Evolutionary conservation across 176 grass and related monocot genomes (phyloP), one percentile per base, ranked within the genome.

Genomic region (Raddia guianensis): DNA sequence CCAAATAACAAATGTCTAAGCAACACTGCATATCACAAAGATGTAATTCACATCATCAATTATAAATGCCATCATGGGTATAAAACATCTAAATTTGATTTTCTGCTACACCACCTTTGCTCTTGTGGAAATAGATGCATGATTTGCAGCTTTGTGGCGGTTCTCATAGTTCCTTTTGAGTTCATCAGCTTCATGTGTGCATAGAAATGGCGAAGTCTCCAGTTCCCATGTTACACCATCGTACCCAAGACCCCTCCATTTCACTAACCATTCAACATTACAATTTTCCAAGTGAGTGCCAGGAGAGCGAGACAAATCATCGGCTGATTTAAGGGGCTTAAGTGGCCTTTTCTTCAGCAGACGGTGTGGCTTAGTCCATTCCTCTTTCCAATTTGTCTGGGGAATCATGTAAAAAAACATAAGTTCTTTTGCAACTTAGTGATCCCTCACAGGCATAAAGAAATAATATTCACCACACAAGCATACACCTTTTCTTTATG

Each of bases 201-300:
- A 67, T 55, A 97, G 81, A 97, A 87, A 97, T 50, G 79, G 57
- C 48, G 78, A 85, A 82, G 66, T 88, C 48, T 90, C 91, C 43
- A 97, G 68, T 76, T 94, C 91, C 94, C 94, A 97, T 67, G 94
- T 97, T 48, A 87, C 85, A 21, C 92, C 64, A 73, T 97, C 91
- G 20, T 97, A 94, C n/a, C 91, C 90, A 70, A 92, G 86, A 73
- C 76, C 87, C 49, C 85, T 91, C 94, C 94, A 97, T 87, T 94
- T 97, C 65, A 97, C 94, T 64, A 94, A 75, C 89, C 89, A 97
- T 81, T 97, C 94, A 67, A 42, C 57, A 76, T 82, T 92, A 85
- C 87, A 97, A 68, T 79, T 84, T 57, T 53, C 14, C 53, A 83
- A 33, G 9, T 71, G 70, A 72, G 75, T 59, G 73, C 64, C 85